Base-by-base conservation (phyloP, 1,284 basidiomycete genomes). In the Ceratobasidium papillatum region DNA sequence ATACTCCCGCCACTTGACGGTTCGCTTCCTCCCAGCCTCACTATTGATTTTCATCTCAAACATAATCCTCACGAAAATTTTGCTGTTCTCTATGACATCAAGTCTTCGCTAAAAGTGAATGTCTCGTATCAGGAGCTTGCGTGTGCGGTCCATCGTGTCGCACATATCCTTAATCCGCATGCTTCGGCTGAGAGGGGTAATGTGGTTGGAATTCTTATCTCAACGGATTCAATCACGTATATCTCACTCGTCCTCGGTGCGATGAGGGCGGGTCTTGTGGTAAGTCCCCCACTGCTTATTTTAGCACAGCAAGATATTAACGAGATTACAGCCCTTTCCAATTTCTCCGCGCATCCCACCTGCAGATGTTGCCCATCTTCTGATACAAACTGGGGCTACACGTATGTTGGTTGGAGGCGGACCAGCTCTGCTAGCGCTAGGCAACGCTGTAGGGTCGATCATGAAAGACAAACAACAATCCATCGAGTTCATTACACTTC, bases 11-110 rank as follows among this genome's bases (percentile, higher is more conserved):
- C 63, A 3, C 34, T 25, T 14, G 34, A 65, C 34, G 45, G 45
- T 45, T 51, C 63, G 22, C 11, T 65, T 14, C 27, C 63, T 2
- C 43, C 47, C 25, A 25, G 30, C 4, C 5, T 32, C 51, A 45
- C 47, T 19, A n/a, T 52, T 32, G 63, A 65, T 22, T 65, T 65
- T 32, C 43, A 65, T 22, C 45, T 34, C 12, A n/a, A 65, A 12
- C 3, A 51, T 3, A 65, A 65, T 45, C 30, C 63, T 12, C 8
- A 47, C 1, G 43, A 51, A 11, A 3, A 49, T 12, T 65, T 65
- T 65, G 63, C 63, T 27, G 34, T 65, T 36, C 30, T 65, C 5
- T 22, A 65, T 32, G 47, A 51, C 34, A 22, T 65, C 43, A 36
- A 65, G 3, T 4, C 43, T 19, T 32, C 27, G 32, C 2, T 45